A percentile compares a stretch with the other conserved stretches of the same genome.
These are phyloP conservation scores for Coemansia sp. DNA, from an alignment of 192 early-diverging fungal genomes.

Conservation along the genomic window DNA sequence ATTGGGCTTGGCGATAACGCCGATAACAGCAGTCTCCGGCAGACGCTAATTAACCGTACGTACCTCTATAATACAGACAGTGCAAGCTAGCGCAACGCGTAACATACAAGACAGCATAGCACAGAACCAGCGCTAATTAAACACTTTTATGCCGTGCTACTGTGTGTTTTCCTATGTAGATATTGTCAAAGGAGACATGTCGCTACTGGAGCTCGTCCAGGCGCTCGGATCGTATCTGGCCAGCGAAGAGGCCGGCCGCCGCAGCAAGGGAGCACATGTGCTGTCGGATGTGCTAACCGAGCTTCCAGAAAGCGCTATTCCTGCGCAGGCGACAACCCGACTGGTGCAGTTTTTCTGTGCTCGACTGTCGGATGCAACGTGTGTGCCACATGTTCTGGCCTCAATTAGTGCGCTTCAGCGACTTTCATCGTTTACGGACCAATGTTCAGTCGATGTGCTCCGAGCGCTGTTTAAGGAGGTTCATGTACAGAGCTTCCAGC, in stretches of 20 bases:
- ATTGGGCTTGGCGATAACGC: constrained; percentile 45
- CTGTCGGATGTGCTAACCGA: constrained; percentile 62
- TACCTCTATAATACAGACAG: neutral
- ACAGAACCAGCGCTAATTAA: neutral
- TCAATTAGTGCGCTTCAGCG: constrained; percentile 61
- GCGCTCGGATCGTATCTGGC: constrained; percentile 73
- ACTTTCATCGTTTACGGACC: constrained; percentile 59
- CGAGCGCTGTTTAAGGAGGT: constrained; percentile 72
- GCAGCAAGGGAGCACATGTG: constrained; percentile 76
- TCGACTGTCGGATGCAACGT: constrained; percentile 67
- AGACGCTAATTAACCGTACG: constrained; percentile 26
- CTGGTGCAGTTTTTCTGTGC: constrained; percentile 74
- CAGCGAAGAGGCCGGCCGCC: constrained; percentile 75
- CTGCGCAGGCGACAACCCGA: constrained; percentile 41
- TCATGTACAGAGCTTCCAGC: constrained; percentile 88
- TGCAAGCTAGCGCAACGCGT: neutral
- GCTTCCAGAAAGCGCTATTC: constrained; percentile 32
- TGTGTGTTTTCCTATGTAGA: constrained; percentile 14
- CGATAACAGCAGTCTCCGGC: constrained; percentile 39
- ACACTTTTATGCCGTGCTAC: neutral
- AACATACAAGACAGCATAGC: neutral
- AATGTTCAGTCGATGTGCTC: constrained; percentile 55
- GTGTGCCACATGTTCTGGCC: constrained; percentile 63
- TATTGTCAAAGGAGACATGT: constrained; percentile 53
- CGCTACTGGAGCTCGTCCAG: constrained; percentile 76